Percentiles rank a stretch among this genome's conserved stretches.
These are phyloP conservation scores for Lablab purpureus DNA, from an alignment of 306 rosid genomes.

Conservation along the genomic window DNA sequence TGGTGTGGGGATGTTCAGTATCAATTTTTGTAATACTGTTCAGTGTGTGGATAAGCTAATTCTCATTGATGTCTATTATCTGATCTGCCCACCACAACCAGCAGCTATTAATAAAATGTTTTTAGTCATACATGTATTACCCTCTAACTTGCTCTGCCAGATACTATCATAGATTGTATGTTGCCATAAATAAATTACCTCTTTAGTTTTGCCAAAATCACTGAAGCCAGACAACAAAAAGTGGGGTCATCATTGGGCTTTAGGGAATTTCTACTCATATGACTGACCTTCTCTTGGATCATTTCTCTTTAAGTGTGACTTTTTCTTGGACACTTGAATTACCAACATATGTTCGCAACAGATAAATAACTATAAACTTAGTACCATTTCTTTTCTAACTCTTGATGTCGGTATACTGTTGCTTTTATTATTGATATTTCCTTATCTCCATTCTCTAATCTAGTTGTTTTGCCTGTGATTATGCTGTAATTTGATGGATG, in stretches of 20 bases:
- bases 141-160: not conserved
- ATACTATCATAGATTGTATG: not conserved
- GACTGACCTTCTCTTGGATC: constrained; percentile 11
- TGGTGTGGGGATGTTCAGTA: not conserved
- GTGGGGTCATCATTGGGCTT: constrained; percentile 4
- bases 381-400: not conserved
- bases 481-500: constrained; percentile 50
- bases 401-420: constrained; percentile 32
- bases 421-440: constrained; percentile 26
- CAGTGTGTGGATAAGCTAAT: not conserved
- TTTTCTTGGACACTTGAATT: constrained; percentile 26
- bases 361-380: constrained; percentile 16
- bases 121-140: not conserved
- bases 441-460: constrained; percentile 53
- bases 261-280: constrained; percentile 1
- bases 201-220: not conserved
- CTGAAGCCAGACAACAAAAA: constrained; percentile 10
- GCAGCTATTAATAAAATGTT: not conserved
- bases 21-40: not conserved
- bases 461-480: constrained; percentile 50
- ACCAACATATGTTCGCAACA: constrained; percentile 15
- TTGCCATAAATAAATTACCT: not conserved
- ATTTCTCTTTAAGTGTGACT: not conserved
- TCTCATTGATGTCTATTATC: not conserved
- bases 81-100: not conserved